These are phyloP conservation scores for Zasmidium citrigriseum DNA, from an alignment of 2,329 filamentous ascomycete species.

Conservation along the genomic window DNA sequence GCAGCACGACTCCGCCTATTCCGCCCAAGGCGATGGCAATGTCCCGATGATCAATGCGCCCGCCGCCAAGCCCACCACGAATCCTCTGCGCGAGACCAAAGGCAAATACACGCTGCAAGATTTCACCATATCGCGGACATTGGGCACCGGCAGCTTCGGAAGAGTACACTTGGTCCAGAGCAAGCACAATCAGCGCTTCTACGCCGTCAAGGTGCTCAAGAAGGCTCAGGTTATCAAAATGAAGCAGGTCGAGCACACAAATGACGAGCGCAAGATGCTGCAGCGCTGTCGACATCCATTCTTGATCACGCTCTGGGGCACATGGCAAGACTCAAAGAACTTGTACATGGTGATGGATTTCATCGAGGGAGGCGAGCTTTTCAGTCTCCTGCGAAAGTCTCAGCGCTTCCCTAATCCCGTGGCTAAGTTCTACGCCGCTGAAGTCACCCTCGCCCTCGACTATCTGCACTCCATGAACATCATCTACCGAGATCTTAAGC, in stretches of 20 bases:
- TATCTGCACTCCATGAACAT: conserved; percentile 94
- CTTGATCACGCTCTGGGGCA: conserved; percentile 96
- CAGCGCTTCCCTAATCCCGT: conserved; percentile 99
- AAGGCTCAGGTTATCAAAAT: conserved; percentile 99
- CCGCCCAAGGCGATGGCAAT: conserved; percentile 37
- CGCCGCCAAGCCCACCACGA: conserved; percentile 32
- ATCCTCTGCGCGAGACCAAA: conserved; percentile 71
- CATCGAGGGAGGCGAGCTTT: conserved; percentile 96
- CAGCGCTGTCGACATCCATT: conserved; percentile 97
- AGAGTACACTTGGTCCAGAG: conserved; percentile 96
- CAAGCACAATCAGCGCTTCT: conserved; percentile 96
- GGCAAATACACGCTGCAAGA: conserved; percentile 94
- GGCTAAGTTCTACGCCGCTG: conserved; percentile 97
- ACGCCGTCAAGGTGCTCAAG: conserved; percentile 97
- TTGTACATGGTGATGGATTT: conserved; percentile 99
- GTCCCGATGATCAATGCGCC: conserved; percentile 38
- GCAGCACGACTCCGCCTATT: conserved; percentile 39
- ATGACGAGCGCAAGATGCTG: conserved; percentile 94
- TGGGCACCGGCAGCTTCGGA: conserved; percentile 96
- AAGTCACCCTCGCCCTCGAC: conserved; percentile 92
- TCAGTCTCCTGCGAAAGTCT: conserved; percentile 91
- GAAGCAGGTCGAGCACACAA: conserved; percentile 99
- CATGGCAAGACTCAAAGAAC: conserved; percentile 92
- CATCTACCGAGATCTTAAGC: conserved; percentile 98
- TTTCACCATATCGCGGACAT: conserved; percentile 84